Evolutionary conservation across 1,139 yeast genomes (phyloP).

Genomic region (Magnusiomyces suaveolens): DNA sequence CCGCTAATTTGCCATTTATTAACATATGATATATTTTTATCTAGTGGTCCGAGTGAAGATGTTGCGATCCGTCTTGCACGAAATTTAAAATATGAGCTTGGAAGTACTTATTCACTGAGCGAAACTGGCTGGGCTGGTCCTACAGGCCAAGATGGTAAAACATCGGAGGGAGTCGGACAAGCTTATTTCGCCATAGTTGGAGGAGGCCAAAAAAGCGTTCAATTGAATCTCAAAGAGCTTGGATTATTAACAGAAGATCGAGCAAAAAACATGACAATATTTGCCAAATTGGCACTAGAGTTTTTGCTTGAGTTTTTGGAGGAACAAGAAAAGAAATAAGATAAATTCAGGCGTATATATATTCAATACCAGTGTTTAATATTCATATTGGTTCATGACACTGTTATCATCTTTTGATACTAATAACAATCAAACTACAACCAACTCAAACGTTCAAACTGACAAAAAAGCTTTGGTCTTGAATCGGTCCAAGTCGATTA

Average conservation of each 20-base stretch:
- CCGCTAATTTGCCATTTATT: too few relatives aligned
- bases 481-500: too few relatives aligned
- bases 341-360: too few relatives aligned
- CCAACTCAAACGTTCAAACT: too few relatives aligned
- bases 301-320: constrained; percentile 41
- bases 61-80: constrained; percentile 72
- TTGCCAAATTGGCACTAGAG: constrained; percentile 58
- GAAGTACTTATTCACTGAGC: constrained; percentile 69
- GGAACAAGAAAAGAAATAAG: background rate
- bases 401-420: too few relatives aligned
- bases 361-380: too few relatives aligned
- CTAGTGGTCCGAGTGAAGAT: constrained; percentile 59
- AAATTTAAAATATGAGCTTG: constrained; percentile 67
- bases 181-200: constrained; percentile 67
- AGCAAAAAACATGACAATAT: constrained; percentile 59
- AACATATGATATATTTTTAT: background rate
- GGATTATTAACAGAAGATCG: constrained; percentile 34
- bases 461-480: too few relatives aligned
- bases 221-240: constrained; percentile 33
- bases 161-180: constrained; percentile 42
- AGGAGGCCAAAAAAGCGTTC: constrained; percentile 26
- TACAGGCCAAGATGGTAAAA: constrained; percentile 27
- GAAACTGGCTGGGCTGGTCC: constrained; percentile 91
- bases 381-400: too few relatives aligned
- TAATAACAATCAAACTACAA: too few relatives aligned